Evolutionary conservation across 208 protist genomes (phyloP).

Genomic region (Borovskyia barvae): DNA sequence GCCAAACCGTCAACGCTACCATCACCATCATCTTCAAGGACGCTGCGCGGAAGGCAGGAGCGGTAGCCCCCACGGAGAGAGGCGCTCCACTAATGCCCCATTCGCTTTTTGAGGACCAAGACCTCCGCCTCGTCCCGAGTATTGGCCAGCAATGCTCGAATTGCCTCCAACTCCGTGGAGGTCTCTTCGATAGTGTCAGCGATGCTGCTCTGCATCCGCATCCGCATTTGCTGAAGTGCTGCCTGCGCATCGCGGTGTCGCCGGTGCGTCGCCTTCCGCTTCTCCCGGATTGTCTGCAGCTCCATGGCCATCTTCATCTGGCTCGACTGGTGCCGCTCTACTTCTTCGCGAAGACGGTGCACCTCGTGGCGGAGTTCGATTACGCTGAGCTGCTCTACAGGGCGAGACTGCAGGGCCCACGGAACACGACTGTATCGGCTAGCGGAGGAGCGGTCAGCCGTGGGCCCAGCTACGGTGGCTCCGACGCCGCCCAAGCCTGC

Average conservation of each 20-base stretch:
- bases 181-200: constrained; percentile 24
- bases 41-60: neutral
- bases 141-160: constrained; percentile 16
- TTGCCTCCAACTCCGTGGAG: constrained; percentile 12
- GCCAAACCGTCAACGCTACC: no score
- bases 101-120: constrained; percentile 1
- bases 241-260: constrained; percentile 31
- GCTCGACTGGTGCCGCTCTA: constrained; percentile 31
- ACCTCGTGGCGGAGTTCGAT: constrained; percentile 40
- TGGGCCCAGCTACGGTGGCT: neutral
- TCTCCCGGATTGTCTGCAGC: constrained; percentile 28
- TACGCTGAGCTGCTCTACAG: constrained; percentile 24
- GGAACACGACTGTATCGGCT: constrained; percentile 4
- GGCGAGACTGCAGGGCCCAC: constrained; percentile 11
- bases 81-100: neutral
- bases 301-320: constrained; percentile 45
- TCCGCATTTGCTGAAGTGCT: constrained; percentile 36
- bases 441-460: neutral
- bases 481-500: neutral
- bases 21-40: no score
- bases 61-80: neutral
- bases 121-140: constrained; percentile 10
- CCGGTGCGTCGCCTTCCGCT: constrained; percentile 40
- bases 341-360: constrained; percentile 23
- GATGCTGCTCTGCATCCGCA: constrained; percentile 39